Base-by-base conservation (phyloP, 495 filamentous ascomycete genomes). In the Penicillium taxi region DNA sequence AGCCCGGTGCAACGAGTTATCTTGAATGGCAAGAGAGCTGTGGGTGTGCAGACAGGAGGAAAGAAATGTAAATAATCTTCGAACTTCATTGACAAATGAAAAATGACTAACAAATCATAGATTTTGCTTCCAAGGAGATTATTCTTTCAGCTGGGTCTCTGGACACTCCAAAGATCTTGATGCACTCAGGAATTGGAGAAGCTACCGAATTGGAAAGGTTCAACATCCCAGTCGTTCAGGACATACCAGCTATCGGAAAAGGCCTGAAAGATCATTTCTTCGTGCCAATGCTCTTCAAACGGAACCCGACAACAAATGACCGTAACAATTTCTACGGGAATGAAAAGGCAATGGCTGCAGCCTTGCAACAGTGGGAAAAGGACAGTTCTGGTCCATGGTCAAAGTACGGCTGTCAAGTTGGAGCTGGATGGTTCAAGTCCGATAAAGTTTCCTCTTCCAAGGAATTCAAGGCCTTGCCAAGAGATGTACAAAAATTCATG, bases 141-240 rank as follows among this genome's bases (percentile, higher is more conserved):
- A 70, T 81, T 30, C 52, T 84, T 6, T 67, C 65, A 1, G 67
- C 67, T 11, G 79, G 80, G 6, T 56, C 77, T 1, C 58, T 80
- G 15, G 69, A 82, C 50, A 60, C 58, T 9, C 79, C 80, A 2
- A 69, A 74, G 26, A 67, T 82, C 33, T 63, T 82, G 0, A 75
- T 80, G 70, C 73, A 78, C 38, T 78, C 74, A 0, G 80, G 79
- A 8, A 74, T 84, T 37, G 79, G 79, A 0, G 74, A 78, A 0
- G 48, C 52, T 8, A 44, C 55, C 0, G 64, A 79, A 18, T 68
- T 84, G 0, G 23, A 56, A n/a, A 42, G 67, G 21, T 70, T 66
- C 53, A 40, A 55, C n/a, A 77, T 83, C 41, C 64, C 69, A 0
- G 47, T 76, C 0, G 34, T 75, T 13, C 53, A 67, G 0, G 55